Evolutionary conservation across 495 filamentous ascomycete genomes (phyloP).

Genomic region (Diplogelasinospora grovesii): DNA sequence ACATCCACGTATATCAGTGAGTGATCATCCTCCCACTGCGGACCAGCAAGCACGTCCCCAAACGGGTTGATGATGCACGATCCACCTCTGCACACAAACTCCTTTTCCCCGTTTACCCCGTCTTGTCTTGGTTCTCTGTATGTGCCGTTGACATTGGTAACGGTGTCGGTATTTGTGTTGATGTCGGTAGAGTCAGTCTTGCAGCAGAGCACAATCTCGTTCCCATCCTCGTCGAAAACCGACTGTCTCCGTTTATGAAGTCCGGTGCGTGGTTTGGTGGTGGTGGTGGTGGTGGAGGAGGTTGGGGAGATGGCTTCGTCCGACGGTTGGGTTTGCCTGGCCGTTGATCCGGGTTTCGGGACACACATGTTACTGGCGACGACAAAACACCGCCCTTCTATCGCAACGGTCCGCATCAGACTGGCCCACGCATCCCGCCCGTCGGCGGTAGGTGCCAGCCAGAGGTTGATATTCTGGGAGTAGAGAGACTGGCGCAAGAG

Average conservation of each 20-base stretch:
- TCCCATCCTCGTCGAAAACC: slow-evolving; percentile 39
- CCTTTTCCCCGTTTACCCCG: slow-evolving; percentile 9
- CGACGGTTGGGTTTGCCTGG: background rate
- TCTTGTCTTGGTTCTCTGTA: background rate
- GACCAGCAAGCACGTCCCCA: slow-evolving; percentile 70
- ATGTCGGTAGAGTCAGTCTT: too few species aligned
- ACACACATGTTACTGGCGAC: slow-evolving; percentile 81
- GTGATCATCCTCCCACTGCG: slow-evolving; percentile 72
- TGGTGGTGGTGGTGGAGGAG: background rate
- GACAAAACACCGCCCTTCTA: slow-evolving; percentile 82
- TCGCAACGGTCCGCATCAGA: slow-evolving; percentile 72
- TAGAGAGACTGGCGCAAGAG: slow-evolving; percentile 68
- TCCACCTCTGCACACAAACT: slow-evolving; percentile 63
- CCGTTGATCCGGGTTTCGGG: slow-evolving; percentile 16
- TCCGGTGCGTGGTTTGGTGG: background rate
- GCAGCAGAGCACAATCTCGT: slow-evolving; percentile 36
- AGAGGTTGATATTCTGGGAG: slow-evolving; percentile 85
- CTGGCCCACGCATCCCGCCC: slow-evolving; percentile 75
- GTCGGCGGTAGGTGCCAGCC: slow-evolving; percentile 89
- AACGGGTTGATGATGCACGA: slow-evolving; percentile 75
- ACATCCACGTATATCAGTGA: slow-evolving; percentile 42
- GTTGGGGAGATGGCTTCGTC: too few species aligned
- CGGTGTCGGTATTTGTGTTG: background rate
- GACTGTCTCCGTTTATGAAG: slow-evolving; percentile 24
- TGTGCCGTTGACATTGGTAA: background rate